phyloP scores from a whole-genome alignment of 176 grass and related monocot species.

The Hordeum vulgare region DNA sequence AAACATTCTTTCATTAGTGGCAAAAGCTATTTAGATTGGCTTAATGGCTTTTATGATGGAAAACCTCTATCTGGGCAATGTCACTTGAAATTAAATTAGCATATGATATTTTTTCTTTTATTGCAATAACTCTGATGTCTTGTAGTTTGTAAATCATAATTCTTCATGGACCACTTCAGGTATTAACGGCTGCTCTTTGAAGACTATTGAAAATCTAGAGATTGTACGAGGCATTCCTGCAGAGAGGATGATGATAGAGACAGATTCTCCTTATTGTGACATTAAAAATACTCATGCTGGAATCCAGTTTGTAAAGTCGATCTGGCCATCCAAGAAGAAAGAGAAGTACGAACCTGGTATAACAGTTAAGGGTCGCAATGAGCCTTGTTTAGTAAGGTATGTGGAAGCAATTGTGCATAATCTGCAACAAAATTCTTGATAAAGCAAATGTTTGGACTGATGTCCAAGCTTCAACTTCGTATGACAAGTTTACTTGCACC shows the following conservation, averaged over 20 bases:
- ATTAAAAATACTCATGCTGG: conserved; percentile 94
- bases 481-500: not conserved
- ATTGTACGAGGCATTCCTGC: conserved; percentile 70
- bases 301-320: conserved; percentile 71
- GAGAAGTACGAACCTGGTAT: conserved; percentile 73
- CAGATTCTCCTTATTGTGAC: conserved; percentile 94
- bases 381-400: conserved; percentile 94
- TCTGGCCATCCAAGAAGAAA: conserved; percentile 95
- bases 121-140: not conserved
- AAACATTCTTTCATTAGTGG: not conserved
- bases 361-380: conserved; percentile 79
- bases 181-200: conserved; percentile 87
- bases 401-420: not conserved
- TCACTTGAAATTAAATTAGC: not conserved
- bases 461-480: not conserved
- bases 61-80: conserved; percentile 1
- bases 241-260: conserved; percentile 93
- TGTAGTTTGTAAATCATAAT: not conserved
- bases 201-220: conserved; percentile 79
- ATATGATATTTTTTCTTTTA: not conserved
- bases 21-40: not conserved
- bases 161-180: conserved; percentile 37
- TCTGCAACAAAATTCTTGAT: not conserved
- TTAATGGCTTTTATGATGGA: not conserved
- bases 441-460: not conserved